These are phyloP conservation scores for Golubevia pallescens DNA, from an alignment of 1,284 basidiomycete species.

Conservation along the genomic window DNA sequence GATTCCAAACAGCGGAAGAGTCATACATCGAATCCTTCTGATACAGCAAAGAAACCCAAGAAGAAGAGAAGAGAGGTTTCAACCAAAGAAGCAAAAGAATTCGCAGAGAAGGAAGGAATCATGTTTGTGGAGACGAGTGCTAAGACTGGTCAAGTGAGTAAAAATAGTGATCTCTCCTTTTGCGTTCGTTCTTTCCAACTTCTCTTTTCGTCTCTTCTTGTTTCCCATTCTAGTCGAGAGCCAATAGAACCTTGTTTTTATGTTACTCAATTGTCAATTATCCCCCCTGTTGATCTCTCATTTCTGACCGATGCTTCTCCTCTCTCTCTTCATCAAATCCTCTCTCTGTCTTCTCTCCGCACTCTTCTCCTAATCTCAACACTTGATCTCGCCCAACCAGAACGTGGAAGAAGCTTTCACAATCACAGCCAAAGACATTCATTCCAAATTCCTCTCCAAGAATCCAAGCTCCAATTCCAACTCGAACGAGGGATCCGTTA, in stretches of 20 bases:
- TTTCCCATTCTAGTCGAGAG: too few relatives aligned
- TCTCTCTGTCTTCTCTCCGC: too few relatives aligned
- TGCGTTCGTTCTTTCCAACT: too few relatives aligned
- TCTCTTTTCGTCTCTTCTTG: too few relatives aligned
- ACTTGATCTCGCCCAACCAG: conserved; percentile 4
- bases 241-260: too few relatives aligned
- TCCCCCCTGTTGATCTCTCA: too few relatives aligned
- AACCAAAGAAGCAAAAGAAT: conserved; percentile 28
- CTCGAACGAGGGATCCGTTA: neutral
- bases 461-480: neutral
- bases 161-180: too few relatives aligned
- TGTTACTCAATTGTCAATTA: too few relatives aligned
- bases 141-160: conserved; percentile 25
- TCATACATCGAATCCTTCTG: neutral
- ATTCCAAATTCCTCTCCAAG: conserved; percentile 25
- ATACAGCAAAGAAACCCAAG: conserved; percentile 3
- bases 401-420: conserved; percentile 40
- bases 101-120: conserved; percentile 39
- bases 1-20: neutral
- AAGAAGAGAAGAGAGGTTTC: conserved; percentile 15
- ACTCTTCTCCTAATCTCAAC: too few relatives aligned
- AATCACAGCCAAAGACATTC: conserved; percentile 33
- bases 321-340: too few relatives aligned
- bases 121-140: conserved; percentile 52
- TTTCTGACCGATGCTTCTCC: too few relatives aligned